phyloP scores from a whole-genome alignment of 116 monocot genomes.

The Iris pallida region DNA sequence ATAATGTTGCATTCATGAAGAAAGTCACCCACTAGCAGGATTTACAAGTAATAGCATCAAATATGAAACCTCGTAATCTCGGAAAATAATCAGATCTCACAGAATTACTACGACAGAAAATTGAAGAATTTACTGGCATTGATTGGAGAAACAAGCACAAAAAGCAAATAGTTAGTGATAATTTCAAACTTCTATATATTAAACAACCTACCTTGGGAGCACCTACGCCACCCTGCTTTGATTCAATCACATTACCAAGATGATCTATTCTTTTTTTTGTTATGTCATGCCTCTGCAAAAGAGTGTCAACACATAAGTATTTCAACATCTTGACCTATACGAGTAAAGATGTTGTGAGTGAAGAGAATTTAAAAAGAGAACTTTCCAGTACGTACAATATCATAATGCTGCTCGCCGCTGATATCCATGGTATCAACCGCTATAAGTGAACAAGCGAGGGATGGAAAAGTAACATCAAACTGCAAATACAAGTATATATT shows the following conservation, averaged over 20 bases:
- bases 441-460: conserved; percentile 83
- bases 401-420: conserved; percentile 95
- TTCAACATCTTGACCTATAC: no score
- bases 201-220: conserved; percentile 39
- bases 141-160: no score
- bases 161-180: no score
- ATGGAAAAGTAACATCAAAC: conserved; percentile 96
- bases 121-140: no score
- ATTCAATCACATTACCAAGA: conserved; percentile 41
- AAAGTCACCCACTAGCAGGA: no score
- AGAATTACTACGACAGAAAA: no score
- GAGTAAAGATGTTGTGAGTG: not conserved
- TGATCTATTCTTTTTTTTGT: conserved; percentile 46
- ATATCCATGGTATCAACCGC: conserved; percentile 93
- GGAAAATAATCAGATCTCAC: no score
- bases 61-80: no score
- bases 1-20: no score
- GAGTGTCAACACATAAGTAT: not conserved
- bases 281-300: conserved; percentile 51
- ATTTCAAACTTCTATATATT: not conserved
- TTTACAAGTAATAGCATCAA: no score
- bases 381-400: conserved; percentile 41
- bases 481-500: conserved; percentile 32
- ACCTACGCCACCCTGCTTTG: conserved; percentile 47
- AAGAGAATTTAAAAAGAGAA: not conserved